Evolutionary conservation across 2,329 filamentous ascomycete genomes (phyloP).

Genomic region (Madurella fahalii): DNA sequence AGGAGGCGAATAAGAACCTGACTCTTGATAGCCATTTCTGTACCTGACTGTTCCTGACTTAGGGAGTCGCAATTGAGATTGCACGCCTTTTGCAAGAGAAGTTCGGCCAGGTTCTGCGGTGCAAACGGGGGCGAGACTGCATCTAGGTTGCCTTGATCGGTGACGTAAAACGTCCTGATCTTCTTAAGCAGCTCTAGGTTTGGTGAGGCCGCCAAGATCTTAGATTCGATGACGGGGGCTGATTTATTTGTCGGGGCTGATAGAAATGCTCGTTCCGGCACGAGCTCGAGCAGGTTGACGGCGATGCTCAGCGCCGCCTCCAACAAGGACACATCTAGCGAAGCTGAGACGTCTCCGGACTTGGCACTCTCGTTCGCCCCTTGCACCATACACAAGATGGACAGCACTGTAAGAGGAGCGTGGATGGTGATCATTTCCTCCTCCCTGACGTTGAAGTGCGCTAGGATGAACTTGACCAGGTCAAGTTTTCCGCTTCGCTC

Average conservation of each 20-base stretch:
- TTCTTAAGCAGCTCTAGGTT: constrained; percentile 54
- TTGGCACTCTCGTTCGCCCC: constrained; percentile 42
- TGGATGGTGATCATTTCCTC: constrained; percentile 92
- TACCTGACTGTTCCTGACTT: constrained; percentile 36
- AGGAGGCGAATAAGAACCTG: constrained; percentile 57
- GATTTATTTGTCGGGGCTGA: constrained; percentile 23
- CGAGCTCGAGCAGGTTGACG: constrained; percentile 56
- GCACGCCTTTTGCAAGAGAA: constrained; percentile 59
- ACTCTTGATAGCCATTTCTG: constrained; percentile 53
- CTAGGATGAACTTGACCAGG: constrained; percentile 75
- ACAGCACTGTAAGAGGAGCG: constrained; percentile 71
- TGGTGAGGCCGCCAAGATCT: constrained; percentile 31
- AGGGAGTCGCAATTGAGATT: constrained; percentile 48
- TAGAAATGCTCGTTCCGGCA: constrained; percentile 62
- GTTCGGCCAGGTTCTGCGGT: constrained; percentile 51
- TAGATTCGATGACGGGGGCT: constrained; percentile 26
- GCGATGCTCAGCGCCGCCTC: constrained; percentile 45
- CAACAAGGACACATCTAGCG: constrained; percentile 20
- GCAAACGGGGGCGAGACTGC: constrained; percentile 56
- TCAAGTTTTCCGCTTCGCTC: constrained; percentile 61
- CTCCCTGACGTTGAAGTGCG: constrained; percentile 88
- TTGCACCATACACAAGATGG: constrained; percentile 57
- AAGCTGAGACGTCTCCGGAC: constrained; percentile 4
- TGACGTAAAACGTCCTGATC: constrained; percentile 63
- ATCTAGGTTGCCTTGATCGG: constrained; percentile 67